phyloP scores from a whole-genome alignment of 2,329 filamentous ascomycete species.

The Ascochyta pisi region DNA sequence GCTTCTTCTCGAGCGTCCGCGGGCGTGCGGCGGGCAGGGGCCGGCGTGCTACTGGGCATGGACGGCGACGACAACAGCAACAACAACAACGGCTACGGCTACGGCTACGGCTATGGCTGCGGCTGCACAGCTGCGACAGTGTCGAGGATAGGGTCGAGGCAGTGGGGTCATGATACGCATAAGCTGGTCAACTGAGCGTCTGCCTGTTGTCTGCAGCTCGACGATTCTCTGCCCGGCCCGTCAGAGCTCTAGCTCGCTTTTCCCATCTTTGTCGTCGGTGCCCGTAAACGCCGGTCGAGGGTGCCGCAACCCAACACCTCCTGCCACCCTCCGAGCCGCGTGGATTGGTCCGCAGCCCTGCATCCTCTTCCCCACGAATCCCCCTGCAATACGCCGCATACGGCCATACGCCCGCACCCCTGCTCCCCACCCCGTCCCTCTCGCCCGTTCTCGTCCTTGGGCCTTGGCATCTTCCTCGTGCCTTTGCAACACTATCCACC shows the following conservation, averaged over 20 bases:
- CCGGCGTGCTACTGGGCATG: conserved; percentile 29
- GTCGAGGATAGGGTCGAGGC: conserved; percentile 1
- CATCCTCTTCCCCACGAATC: conserved; percentile 6
- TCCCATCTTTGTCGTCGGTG: neutral
- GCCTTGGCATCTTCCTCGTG: too few species aligned
- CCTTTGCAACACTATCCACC: too few species aligned
- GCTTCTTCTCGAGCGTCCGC: conserved; percentile 13
- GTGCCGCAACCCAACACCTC: too few species aligned
- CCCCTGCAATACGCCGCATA: too few species aligned
- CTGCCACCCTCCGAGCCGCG: conserved; percentile 19
- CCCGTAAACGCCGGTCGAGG: conserved; percentile 8
- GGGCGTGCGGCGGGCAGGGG: conserved; percentile 19
- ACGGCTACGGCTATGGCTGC: neutral
- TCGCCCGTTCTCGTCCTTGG: neutral
- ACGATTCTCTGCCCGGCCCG: neutral
- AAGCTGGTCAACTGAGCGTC: neutral
- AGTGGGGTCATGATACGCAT: conserved; percentile 6
- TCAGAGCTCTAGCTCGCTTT: conserved; percentile 2
- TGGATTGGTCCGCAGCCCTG: conserved; percentile 28
- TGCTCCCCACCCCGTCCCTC: neutral
- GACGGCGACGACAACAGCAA: neutral
- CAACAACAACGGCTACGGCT: neutral
- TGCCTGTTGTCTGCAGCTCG: conserved; percentile 1
- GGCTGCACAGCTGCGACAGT: conserved; percentile 15
- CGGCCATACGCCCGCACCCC: too few species aligned